Evolutionary conservation across 331 rosid genomes (phyloP).

Genomic region (Rhamnella rubrinervis): DNA sequence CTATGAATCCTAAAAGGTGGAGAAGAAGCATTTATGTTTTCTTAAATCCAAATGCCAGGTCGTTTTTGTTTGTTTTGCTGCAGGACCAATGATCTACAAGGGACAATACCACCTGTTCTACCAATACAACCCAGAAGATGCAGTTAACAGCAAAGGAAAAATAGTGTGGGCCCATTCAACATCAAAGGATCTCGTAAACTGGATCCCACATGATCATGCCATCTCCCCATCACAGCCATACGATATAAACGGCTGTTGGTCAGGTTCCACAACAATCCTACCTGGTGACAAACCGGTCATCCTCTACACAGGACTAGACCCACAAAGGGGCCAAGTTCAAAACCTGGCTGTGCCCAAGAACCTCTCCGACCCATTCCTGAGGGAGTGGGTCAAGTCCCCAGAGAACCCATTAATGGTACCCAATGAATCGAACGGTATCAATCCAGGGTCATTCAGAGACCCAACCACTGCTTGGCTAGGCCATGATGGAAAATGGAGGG

Average conservation of each 20-base stretch:
- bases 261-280: conserved; percentile 68
- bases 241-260: conserved; percentile 79
- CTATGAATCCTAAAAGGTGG: too few species aligned
- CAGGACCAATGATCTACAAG: conserved; percentile 55
- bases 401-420: conserved; percentile 62
- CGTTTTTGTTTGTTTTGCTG: not conserved
- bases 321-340: conserved; percentile 52
- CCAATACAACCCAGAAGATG: conserved; percentile 68
- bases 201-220: conserved; percentile 69
- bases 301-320: conserved; percentile 69
- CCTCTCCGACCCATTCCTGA: conserved; percentile 61
- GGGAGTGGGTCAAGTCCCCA: conserved; percentile 60
- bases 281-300: conserved; percentile 48
- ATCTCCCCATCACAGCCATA: conserved; percentile 61
- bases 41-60: too few species aligned
- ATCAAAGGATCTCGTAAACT: conserved; percentile 71
- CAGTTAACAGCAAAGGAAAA: conserved; percentile 47
- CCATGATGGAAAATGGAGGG: conserved; percentile 59
- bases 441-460: conserved; percentile 66
- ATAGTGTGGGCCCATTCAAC: conserved; percentile 84
- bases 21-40: too few species aligned
- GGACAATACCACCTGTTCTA: conserved; percentile 73
- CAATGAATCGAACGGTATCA: conserved; percentile 31
- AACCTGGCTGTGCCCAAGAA: conserved; percentile 65
- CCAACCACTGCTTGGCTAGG: conserved; percentile 86